Conservation (phyloP, 768 basidiomycete genomes). For the Pleurotus pulmonarius region DNA sequence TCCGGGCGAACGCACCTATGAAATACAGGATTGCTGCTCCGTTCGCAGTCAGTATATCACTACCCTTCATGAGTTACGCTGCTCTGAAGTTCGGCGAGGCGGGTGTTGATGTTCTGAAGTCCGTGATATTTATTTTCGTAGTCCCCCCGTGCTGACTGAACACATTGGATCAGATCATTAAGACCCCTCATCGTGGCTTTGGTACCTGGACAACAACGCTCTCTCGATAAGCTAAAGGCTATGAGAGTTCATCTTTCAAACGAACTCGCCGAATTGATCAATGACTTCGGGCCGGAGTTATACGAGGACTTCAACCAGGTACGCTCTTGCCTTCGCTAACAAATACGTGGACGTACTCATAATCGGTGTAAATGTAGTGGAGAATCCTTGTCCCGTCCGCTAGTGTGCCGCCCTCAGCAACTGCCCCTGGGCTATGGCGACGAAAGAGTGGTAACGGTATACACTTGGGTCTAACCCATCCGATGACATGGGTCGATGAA, state of each 20-base stretch:
- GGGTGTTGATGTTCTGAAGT: constrained; percentile 97
- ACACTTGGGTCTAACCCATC: constrained; percentile 69
- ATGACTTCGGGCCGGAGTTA: constrained; percentile 84
- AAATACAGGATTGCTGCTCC: constrained; percentile 74
- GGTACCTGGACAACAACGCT: constrained; percentile 83
- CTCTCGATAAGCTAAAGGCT: constrained; percentile 70
- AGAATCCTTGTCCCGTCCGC: constrained; percentile 84
- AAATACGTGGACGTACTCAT: constrained; percentile 3
- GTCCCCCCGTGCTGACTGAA: neutral
- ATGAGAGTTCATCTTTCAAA: constrained; percentile 75
- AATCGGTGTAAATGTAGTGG: constrained; percentile 37
- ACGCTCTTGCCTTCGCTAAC: constrained; percentile 16
- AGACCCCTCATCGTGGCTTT: constrained; percentile 85
- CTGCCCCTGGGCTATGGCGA: constrained; percentile 70
- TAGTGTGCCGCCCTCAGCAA: constrained; percentile 76
- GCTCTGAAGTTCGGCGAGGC: constrained; percentile 98
- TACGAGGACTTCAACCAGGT: constrained; percentile 88
- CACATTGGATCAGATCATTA: constrained; percentile 59
- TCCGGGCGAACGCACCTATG: constrained; percentile 59
- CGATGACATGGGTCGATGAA: constrained; percentile 95
- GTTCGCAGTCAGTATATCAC: constrained; percentile 61
- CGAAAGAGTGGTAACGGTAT: constrained; percentile 75
- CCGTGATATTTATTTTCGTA: constrained; percentile 22
- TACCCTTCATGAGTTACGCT: constrained; percentile 89
- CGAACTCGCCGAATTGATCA: constrained; percentile 79